These are phyloP conservation scores for Thecaphora thlaspeos DNA, from an alignment of 1,284 basidiomycete species.

Conservation along the genomic window DNA sequence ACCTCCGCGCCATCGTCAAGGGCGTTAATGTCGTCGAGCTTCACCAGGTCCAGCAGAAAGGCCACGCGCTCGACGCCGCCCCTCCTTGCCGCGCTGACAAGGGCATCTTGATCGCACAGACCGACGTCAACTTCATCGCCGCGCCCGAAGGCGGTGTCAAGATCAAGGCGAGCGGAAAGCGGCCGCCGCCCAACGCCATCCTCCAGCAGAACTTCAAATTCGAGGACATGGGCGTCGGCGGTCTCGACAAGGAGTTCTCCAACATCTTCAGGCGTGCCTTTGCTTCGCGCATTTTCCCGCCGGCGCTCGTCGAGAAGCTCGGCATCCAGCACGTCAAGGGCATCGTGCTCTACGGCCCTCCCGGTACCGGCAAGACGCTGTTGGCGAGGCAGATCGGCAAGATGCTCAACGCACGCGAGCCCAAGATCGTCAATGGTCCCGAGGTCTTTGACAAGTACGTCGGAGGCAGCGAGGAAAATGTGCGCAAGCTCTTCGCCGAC, in stretches of 20 bases:
- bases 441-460: slow-evolving; percentile 98
- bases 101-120: slow-evolving; percentile 85
- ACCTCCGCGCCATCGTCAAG: slow-evolving; percentile 73
- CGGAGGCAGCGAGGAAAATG: slow-evolving; percentile 97
- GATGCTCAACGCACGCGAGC: slow-evolving; percentile 97
- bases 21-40: slow-evolving; percentile 68
- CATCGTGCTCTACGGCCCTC: slow-evolving; percentile 92
- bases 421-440: slow-evolving; percentile 97
- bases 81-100: slow-evolving; percentile 21
- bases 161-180: slow-evolving; percentile 87
- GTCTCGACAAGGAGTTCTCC: slow-evolving; percentile 90
- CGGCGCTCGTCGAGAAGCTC: slow-evolving; percentile 91
- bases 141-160: slow-evolving; percentile 77
- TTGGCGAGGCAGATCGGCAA: slow-evolving; percentile 99
- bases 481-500: slow-evolving; percentile 94
- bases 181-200: slow-evolving; percentile 92
- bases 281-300: slow-evolving; percentile 95
- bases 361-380: slow-evolving; percentile 97
- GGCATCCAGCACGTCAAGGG: slow-evolving; percentile 98
- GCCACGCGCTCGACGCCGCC: slow-evolving; percentile 4
- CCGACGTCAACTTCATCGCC: slow-evolving; percentile 85
- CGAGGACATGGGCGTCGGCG: slow-evolving; percentile 99
- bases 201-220: slow-evolving; percentile 99
- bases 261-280: slow-evolving; percentile 99
- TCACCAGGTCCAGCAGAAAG: slow-evolving; percentile 36